Conservation (phyloP, 164 flowering plant species). For the Vitis riparia region DNA sequence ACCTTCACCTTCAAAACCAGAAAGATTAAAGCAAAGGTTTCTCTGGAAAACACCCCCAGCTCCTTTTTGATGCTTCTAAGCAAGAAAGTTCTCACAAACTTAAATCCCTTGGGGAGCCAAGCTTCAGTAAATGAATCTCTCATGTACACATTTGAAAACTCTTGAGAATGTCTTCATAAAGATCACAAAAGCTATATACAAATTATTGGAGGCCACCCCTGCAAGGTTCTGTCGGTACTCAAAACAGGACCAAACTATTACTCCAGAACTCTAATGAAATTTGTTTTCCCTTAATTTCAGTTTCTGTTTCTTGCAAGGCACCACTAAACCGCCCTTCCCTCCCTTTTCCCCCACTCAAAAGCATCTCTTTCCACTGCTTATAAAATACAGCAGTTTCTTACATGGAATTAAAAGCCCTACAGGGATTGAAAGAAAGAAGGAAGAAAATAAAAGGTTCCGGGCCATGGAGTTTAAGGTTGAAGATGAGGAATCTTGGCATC, state of each 20-base stretch:
- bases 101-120: not conserved
- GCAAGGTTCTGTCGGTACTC: no score
- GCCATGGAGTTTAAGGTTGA: constrained; percentile 45
- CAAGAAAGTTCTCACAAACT: not conserved
- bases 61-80: not conserved
- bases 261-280: constrained; percentile 3
- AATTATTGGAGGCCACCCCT: no score
- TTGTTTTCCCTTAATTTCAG: not conserved
- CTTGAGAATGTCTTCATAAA: not conserved
- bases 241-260: no score
- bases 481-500: constrained; percentile 13
- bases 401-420: not conserved
- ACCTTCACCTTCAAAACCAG: no score
- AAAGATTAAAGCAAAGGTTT: not conserved
- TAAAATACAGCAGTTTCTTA: not conserved
- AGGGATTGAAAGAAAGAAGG: not conserved
- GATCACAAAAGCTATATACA: not conserved
- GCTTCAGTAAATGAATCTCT: no score
- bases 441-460: not conserved
- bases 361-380: not conserved
- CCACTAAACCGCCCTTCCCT: constrained; percentile 19
- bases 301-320: constrained; percentile 55
- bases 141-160: not conserved
- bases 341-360: constrained; percentile 30
- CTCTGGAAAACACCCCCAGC: no score